A percentile compares a stretch with the other conserved stretches of the same genome.
Conservation (phyloP, 1,284 basidiomycete species). For the Singerocomus inundabilis region DNA sequence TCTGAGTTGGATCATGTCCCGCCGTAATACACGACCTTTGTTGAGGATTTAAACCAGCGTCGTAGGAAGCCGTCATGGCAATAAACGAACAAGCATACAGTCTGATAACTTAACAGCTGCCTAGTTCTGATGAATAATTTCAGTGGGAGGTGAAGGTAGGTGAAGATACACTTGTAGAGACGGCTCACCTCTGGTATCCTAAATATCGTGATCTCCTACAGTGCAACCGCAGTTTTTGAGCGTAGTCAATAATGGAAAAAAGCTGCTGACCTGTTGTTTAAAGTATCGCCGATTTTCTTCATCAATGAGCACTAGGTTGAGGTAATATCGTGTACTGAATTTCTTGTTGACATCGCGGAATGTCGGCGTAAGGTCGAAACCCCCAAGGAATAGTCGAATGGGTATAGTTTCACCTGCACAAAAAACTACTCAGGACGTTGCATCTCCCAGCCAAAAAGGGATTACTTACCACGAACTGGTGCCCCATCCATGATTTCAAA, state of each 20-base stretch:
- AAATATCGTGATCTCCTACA: conserved; percentile 70
- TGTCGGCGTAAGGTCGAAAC: conserved; percentile 97
- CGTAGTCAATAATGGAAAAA: not conserved
- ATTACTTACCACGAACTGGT: conserved; percentile 75
- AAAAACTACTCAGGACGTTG: not conserved
- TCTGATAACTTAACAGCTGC: conserved; percentile 5
- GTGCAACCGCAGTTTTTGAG: not conserved
- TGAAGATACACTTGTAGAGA: not conserved
- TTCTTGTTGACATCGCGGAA: conserved; percentile 99
- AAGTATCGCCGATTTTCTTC: conserved; percentile 97
- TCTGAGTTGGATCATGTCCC: not conserved
- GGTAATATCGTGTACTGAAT: conserved; percentile 95
- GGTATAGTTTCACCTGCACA: conserved; percentile 91
- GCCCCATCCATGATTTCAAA: conserved; percentile 99
- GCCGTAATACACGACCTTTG: not conserved
- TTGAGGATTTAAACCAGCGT: conserved; percentile 2
- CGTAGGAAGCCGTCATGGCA: conserved; percentile 1
- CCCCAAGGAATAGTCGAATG: conserved; percentile 95
- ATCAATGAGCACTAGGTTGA: conserved; percentile 95
- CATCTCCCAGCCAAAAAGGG: not conserved
- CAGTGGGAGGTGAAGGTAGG: not conserved
- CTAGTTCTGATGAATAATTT: conserved; percentile 27
- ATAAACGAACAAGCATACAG: conserved; percentile 9
- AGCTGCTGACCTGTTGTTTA: conserved; percentile 71
- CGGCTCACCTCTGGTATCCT: conserved; percentile 65